These are phyloP conservation scores for Globisporangium orthogonon DNA, from an alignment of 352 stramenopile species.

Conservation along the genomic window DNA sequence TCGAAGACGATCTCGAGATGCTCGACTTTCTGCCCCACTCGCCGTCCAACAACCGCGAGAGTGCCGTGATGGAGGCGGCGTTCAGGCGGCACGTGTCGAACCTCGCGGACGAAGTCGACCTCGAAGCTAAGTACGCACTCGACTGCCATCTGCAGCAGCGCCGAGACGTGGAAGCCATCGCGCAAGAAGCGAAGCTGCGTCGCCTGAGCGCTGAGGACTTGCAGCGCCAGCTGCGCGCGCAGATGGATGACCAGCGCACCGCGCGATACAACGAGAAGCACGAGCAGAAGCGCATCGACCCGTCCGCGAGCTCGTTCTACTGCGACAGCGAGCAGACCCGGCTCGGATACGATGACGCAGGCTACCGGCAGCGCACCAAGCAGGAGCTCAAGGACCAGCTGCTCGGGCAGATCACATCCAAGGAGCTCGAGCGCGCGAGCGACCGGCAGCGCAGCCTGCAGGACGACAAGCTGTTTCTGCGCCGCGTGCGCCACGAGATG, in stretches of 20 bases:
- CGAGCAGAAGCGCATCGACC: constrained; percentile 26
- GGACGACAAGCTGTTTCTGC: constrained; percentile 54
- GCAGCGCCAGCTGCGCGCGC: constrained; percentile 41
- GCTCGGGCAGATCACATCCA: constrained; percentile 48
- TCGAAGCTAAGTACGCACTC: constrained; percentile 51
- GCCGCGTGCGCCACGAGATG: constrained; percentile 48
- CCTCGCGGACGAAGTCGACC: constrained; percentile 42
- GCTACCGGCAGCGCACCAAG: constrained; percentile 31
- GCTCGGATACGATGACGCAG: constrained; percentile 44
- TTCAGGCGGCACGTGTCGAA: constrained; percentile 52
- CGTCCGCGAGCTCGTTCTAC: constrained; percentile 51
- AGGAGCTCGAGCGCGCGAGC: constrained; percentile 38
- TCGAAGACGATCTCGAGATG: constrained; percentile 50
- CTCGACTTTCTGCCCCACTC: constrained; percentile 37
- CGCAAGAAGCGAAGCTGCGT: constrained; percentile 37
- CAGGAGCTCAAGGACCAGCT: constrained; percentile 51
- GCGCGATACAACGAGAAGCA: constrained; percentile 22
- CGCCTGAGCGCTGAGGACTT: constrained; percentile 46
- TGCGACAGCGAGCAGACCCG: constrained; percentile 42
- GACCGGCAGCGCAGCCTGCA: constrained; percentile 33
- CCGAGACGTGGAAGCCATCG: constrained; percentile 46
- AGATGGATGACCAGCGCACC: constrained; percentile 41
- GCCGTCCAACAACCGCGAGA: constrained; percentile 15
- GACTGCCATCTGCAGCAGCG: constrained; percentile 47
- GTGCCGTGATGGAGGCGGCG: constrained; percentile 47